phyloP scores from a whole-genome alignment of 139 green algal species.

The Nannochloris sp. region DNA sequence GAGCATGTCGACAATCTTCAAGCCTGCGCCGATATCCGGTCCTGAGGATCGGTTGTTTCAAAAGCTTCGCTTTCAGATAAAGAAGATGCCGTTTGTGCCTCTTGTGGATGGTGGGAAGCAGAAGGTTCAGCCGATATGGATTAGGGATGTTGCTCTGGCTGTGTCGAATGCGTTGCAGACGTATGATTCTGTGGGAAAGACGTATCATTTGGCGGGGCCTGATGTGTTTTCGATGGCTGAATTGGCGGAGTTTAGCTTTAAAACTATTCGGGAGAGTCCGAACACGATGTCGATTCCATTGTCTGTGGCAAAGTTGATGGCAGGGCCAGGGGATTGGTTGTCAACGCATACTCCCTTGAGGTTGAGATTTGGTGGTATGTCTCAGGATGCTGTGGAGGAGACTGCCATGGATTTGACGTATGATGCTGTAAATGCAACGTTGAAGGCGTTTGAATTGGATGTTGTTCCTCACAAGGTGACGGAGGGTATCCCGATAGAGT shows the following conservation, averaged over 20 bases:
- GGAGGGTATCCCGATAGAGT: constrained; percentile 68
- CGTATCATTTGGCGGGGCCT: constrained; percentile 78
- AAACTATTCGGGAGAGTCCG: constrained; percentile 41
- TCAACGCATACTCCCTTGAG: constrained; percentile 13
- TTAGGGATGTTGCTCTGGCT: constrained; percentile 58
- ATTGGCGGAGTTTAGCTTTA: constrained; percentile 28
- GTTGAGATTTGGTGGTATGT: constrained; percentile 42
- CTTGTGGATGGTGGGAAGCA: constrained; percentile 63
- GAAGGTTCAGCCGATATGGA: constrained; percentile 50
- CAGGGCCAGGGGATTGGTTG: constrained; percentile 25
- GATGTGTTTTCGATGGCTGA: constrained; percentile 57
- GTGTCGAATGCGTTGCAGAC: constrained; percentile 48
- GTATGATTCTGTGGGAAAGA: constrained; percentile 56
- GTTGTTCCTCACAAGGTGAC: constrained; percentile 50
- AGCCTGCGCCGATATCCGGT: constrained; percentile 68
- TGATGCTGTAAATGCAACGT: constrained; percentile 11
- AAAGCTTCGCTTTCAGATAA: constrained; percentile 52
- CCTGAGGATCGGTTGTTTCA: constrained; percentile 91
- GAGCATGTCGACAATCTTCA: constrained; percentile 60
- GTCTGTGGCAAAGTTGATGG: constrained; percentile 19
- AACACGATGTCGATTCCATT: constrained; percentile 21
- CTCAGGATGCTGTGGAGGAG: constrained; percentile 58
- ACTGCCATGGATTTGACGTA: constrained; percentile 10
- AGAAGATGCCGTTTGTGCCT: constrained; percentile 51
- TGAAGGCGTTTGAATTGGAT: constrained; percentile 51